Percentiles rank a stretch among this genome's conserved stretches.
phyloP scores from a whole-genome alignment of 2,329 filamentous ascomycete genomes.

The Trichoderma atrobrunneum region DNA sequence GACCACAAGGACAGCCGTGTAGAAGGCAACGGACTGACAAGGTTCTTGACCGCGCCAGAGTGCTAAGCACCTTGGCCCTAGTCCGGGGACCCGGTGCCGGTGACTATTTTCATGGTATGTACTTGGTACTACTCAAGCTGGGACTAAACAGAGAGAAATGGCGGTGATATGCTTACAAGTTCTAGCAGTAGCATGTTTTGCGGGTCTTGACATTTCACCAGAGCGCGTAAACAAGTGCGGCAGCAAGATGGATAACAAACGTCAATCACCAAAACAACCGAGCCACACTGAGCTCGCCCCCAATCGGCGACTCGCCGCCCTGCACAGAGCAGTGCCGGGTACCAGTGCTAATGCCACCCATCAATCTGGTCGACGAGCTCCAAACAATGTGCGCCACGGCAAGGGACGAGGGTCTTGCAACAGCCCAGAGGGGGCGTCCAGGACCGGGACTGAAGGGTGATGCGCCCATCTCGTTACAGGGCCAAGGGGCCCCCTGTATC shows the following conservation, averaged over 20 bases:
- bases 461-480: not conserved
- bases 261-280: not conserved
- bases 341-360: not conserved
- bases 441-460: not conserved
- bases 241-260: not conserved
- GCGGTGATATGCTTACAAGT: conserved; percentile 12
- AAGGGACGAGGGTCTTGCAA: not conserved
- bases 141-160: conserved; percentile 3
- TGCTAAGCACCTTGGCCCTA: conserved; percentile 3
- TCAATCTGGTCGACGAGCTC: not conserved
- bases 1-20: not conserved
- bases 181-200: not conserved
- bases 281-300: not conserved
- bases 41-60: not conserved
- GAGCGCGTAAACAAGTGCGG: not conserved
- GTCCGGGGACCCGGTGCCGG: conserved; percentile 19
- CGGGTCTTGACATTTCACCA: not conserved
- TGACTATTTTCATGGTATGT: conserved; percentile 1
- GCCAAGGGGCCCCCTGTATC: not conserved
- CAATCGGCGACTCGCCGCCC: not conserved
- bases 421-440: not conserved
- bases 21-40: not conserved
- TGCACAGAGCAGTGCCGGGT: not conserved
- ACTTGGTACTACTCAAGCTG: not conserved
- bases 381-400: conserved; percentile 1